Percentiles rank a stretch among this genome's conserved stretches.
Evolutionary conservation across 2,329 filamentous ascomycete genomes (phyloP).

Genomic region (Plenodomus tracheiphilus): DNA sequence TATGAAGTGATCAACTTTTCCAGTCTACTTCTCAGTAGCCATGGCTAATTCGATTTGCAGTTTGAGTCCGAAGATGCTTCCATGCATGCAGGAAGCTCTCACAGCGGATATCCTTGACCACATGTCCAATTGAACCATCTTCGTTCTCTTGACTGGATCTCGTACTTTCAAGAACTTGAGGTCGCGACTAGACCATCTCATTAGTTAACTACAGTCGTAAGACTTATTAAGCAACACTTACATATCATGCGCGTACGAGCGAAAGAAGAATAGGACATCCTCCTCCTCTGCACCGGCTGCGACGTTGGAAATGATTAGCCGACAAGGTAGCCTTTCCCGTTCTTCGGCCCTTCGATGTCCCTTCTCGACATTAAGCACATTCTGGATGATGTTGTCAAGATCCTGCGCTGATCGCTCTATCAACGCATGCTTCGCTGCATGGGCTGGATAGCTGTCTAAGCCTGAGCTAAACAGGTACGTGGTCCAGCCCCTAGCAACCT

Average conservation of each 20-base stretch:
- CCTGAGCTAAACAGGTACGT: conserved; percentile 15
- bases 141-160: conserved; percentile 23
- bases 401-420: conserved; percentile 12
- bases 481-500: conserved; percentile 13
- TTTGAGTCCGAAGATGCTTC: conserved; percentile 23
- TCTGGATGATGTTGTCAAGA: conserved; percentile 9
- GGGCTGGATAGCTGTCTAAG: conserved; percentile 6
- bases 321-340: conserved; percentile 7
- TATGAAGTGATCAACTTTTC: neutral
- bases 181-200: conserved; percentile 8
- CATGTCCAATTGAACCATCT: conserved; percentile 28
- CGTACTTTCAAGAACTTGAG: conserved; percentile 21
- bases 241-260: conserved; percentile 16
- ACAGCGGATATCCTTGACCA: conserved; percentile 15
- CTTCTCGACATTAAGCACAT: conserved; percentile 14
- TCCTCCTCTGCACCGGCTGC: conserved; percentile 25
- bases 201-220: neutral
- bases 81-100: conserved; percentile 12
- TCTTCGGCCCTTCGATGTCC: conserved; percentile 10
- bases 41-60: conserved; percentile 14
- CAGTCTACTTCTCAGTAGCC: neutral
- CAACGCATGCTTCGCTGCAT: conserved; percentile 9
- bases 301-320: conserved; percentile 31
- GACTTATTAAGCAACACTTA: conserved; percentile 5
- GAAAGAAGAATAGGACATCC: conserved; percentile 20